Evolutionary conservation across 441 rosid genomes (phyloP).

Genomic region (Manihot esculenta): DNA sequence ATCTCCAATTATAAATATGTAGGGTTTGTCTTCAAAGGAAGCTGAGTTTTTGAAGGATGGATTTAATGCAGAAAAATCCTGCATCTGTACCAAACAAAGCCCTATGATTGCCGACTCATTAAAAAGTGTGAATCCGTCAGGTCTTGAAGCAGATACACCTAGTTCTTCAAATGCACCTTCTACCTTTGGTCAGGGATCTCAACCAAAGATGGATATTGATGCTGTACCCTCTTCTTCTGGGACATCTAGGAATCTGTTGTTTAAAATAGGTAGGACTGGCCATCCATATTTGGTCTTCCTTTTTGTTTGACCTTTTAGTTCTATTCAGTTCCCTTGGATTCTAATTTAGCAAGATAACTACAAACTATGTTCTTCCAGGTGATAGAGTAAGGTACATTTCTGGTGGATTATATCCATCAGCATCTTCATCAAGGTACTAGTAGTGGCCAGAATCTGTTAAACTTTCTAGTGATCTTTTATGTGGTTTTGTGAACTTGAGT

Average conservation of each 20-base stretch:
- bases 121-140: slow-evolving; percentile 40
- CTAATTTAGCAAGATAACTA: slow-evolving; percentile 26
- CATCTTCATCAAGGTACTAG: slow-evolving; percentile 50
- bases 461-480: neutral
- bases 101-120: slow-evolving; percentile 40
- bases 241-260: slow-evolving; percentile 45
- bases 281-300: slow-evolving; percentile 11
- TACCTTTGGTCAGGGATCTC: slow-evolving; percentile 54
- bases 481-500: neutral
- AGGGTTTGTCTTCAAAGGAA: slow-evolving; percentile 89
- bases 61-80: slow-evolving; percentile 51
- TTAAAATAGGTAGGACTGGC: slow-evolving; percentile 53
- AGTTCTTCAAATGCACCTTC: slow-evolving; percentile 49
- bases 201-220: slow-evolving; percentile 53
- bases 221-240: slow-evolving; percentile 48
- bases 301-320: slow-evolving; percentile 12
- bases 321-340: slow-evolving; percentile 20
- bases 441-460: slow-evolving; percentile 4
- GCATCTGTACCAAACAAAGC: slow-evolving; percentile 45
- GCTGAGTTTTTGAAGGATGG: slow-evolving; percentile 73
- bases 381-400: slow-evolving; percentile 67
- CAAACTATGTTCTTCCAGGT: slow-evolving; percentile 48
- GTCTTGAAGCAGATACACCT: slow-evolving; percentile 56
- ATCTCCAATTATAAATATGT: slow-evolving; percentile 29
- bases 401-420: slow-evolving; percentile 43